phyloP scores from a whole-genome alignment of 2,329 filamentous ascomycete species.

The Talaromyces funiculosus region DNA sequence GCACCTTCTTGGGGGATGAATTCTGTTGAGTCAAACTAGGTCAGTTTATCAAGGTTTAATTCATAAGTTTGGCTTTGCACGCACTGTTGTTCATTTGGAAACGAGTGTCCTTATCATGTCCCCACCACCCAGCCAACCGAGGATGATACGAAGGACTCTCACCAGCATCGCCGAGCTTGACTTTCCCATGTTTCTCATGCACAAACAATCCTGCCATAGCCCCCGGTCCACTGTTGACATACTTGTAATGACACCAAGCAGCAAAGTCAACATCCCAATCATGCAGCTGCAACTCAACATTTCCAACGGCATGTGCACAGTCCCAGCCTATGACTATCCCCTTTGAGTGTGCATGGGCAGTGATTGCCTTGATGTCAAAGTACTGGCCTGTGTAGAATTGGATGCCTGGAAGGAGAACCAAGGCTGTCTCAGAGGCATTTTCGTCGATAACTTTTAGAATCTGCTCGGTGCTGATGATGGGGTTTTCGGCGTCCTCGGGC shows the following conservation, averaged over 20 bases:
- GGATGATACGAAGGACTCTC: conserved; percentile 53
- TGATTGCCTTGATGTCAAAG: conserved; percentile 77
- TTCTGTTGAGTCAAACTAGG: conserved; percentile 25
- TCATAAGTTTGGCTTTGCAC: neutral
- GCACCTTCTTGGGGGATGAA: conserved; percentile 75
- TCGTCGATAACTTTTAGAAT: conserved; percentile 69
- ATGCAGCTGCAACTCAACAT: conserved; percentile 71
- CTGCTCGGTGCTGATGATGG: conserved; percentile 63
- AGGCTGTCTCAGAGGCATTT: conserved; percentile 65
- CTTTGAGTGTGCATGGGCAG: conserved; percentile 64
- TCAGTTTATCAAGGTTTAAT: neutral
- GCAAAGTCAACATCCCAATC: conserved; percentile 92
- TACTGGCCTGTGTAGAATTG: conserved; percentile 91
- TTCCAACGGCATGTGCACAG: conserved; percentile 78
- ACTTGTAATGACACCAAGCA: conserved; percentile 92
- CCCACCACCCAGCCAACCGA: conserved; percentile 81
- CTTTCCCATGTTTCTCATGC: conserved; percentile 63
- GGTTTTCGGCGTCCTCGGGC: conserved; percentile 48
- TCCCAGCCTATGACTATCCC: conserved; percentile 80
- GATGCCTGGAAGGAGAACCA: conserved; percentile 77
- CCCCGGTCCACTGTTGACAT: conserved; percentile 80
- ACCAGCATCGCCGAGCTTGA: conserved; percentile 30
- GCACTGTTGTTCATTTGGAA: conserved; percentile 74
- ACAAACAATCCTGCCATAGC: conserved; percentile 76
- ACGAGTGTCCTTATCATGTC: conserved; percentile 66